Evolutionary conservation across 345 rosid genomes (phyloP).

Genomic region (Populus pruinosa): DNA sequence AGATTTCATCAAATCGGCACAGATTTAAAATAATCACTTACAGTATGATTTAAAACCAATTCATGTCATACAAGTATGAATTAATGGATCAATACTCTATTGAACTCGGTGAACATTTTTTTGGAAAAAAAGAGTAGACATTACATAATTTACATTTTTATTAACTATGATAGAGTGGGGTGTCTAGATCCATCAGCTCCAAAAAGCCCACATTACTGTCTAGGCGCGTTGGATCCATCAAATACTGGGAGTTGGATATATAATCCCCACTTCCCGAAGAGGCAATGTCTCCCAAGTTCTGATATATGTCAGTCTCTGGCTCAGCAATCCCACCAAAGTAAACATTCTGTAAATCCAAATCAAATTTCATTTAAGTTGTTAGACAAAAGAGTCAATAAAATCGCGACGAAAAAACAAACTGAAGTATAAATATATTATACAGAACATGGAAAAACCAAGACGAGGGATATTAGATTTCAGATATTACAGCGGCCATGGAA

Average conservation of each 20-base stretch:
- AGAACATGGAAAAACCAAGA: neutral
- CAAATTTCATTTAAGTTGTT: neutral
- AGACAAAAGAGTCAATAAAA: neutral
- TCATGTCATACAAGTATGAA: neutral
- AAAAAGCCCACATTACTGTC: slow-evolving; percentile 3
- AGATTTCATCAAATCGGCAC: neutral
- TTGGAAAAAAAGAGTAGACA: neutral
- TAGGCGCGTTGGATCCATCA: neutral
- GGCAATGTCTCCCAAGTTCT: slow-evolving; percentile 22
- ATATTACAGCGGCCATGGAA: neutral
- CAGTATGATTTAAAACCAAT: neutral
- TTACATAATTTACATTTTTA: neutral
- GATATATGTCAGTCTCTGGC: slow-evolving; percentile 9
- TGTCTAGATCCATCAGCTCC: slow-evolving; percentile 33
- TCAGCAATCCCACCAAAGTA: neutral
- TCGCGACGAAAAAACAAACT: neutral
- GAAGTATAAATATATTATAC: neutral
- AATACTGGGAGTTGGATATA: neutral
- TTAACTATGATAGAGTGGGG: slow-evolving; percentile 7
- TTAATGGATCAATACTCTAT: neutral
- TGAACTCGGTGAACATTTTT: neutral
- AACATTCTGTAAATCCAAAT: neutral
- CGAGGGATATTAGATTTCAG: neutral
- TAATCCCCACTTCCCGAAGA: neutral
- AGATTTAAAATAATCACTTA: neutral